Percentiles rank a stretch among this genome's conserved stretches.
phyloP scores from a whole-genome alignment of 2,329 filamentous ascomycete genomes.

The Claviceps digitariae region DNA sequence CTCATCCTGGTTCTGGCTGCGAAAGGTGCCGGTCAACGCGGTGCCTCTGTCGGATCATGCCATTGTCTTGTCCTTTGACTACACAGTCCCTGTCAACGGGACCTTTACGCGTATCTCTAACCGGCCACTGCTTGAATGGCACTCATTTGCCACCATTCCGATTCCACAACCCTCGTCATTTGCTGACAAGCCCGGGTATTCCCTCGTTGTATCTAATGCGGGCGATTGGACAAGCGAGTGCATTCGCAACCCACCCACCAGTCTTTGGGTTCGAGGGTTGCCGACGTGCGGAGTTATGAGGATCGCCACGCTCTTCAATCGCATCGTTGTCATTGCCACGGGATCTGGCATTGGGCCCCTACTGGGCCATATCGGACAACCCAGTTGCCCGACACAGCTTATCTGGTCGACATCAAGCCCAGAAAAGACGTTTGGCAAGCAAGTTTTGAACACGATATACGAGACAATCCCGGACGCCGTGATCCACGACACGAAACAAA shows the following conservation, averaged over 20 bases:
- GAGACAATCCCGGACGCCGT: conserved; percentile 46
- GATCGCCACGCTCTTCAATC: conserved; percentile 51
- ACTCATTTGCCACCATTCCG: conserved; percentile 63
- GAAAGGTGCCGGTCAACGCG: conserved; percentile 50
- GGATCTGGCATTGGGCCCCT: conserved; percentile 62
- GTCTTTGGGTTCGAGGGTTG: conserved; percentile 55
- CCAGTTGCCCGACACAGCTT: conserved; percentile 40
- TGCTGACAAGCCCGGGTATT: conserved; percentile 37
- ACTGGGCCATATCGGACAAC: conserved; percentile 42
- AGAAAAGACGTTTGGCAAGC: conserved; percentile 45
- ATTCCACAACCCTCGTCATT: conserved; percentile 26
- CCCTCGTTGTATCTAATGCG: conserved; percentile 56
- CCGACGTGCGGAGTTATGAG: conserved; percentile 55
- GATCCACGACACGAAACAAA: conserved; percentile 50
- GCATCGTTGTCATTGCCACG: conserved; percentile 54
- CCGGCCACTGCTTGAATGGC: conserved; percentile 55
- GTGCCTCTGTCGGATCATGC: conserved; percentile 61
- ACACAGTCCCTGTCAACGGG: conserved; percentile 40
- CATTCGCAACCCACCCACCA: conserved; percentile 46
- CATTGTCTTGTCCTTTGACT: conserved; percentile 54
- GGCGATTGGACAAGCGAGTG: conserved; percentile 60
- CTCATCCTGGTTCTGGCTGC: conserved; percentile 60
- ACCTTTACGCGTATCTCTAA: conserved; percentile 42
- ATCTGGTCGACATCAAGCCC: conserved; percentile 57
- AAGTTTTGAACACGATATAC: conserved; percentile 41